These are phyloP conservation scores for Fusarium mundagurra DNA, from an alignment of 2,329 filamentous ascomycete species.

Conservation along the genomic window DNA sequence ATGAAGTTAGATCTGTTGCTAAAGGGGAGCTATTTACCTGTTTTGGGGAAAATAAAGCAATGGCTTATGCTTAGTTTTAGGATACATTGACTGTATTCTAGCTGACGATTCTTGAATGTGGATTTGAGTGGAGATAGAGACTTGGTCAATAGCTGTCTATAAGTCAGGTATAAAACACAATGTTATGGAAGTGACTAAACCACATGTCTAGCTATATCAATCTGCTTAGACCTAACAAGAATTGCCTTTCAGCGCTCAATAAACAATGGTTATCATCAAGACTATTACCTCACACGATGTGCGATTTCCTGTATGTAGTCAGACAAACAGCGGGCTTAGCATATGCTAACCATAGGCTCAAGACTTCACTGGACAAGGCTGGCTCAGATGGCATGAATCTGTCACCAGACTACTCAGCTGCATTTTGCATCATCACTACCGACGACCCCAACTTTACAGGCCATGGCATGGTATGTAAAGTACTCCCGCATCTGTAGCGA, in stretches of 20 bases:
- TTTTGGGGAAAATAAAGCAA: background rate
- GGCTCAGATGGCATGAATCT: constrained; percentile 97
- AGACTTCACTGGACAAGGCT: constrained; percentile 88
- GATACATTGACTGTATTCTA: background rate
- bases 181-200: rapidly evolving
- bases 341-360: background rate
- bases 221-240: rapidly evolving
- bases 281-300: background rate
- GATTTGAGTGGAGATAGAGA: background rate
- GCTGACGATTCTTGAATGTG: rapidly evolving
- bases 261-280: background rate
- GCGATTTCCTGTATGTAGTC: background rate
- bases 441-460: constrained; percentile 72
- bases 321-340: rapidly evolving
- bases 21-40: rapidly evolving
- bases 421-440: constrained; percentile 89
- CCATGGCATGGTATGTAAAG: constrained; percentile 75
- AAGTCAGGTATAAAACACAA: background rate
- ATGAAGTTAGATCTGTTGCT: rapidly evolving
- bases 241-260: rapidly evolving
- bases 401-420: constrained; percentile 88
- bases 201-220: rapidly evolving
- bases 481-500: background rate
- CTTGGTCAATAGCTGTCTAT: rapidly evolving
- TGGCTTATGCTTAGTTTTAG: rapidly evolving